Evolutionary conservation across 2,329 filamentous ascomycete genomes (phyloP), one percentile per base, ranked within the genome.

Genomic region (Neonectria faginata): DNA sequence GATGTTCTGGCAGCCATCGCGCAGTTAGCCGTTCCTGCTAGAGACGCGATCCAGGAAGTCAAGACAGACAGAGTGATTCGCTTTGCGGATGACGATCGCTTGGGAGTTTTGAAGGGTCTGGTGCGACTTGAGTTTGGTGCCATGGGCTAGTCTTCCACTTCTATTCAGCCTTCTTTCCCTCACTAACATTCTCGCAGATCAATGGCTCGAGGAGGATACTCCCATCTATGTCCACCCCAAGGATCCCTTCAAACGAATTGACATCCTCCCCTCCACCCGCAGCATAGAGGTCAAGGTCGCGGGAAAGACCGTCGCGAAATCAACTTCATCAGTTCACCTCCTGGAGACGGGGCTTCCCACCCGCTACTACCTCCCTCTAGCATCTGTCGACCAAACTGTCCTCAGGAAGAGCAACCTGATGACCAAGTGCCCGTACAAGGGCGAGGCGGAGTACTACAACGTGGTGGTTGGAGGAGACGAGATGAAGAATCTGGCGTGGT

Each of bases 351-450:
- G 82, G 1, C 76, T 91, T 50, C 84, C 87, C 1, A 79, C 83
- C 2, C 80, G 89, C 1, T 89, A 86, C 71, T 91, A 91, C 70
- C 66, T 90, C 2, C 85, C 88, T 0, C 76, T 84, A 0, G 85
- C 85, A 0, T 76, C 82, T 3, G 80, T 89, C 1, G 81, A 85
- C 42, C 77, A 76, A 42, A 69, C 76, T 3, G 67, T 82, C 7
- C 76, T 91, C 10, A 75, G 76, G 0, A 80, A 80, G 7, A 90
- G 87, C 68, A 73, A 78, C 2, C 86, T 85, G 0, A 76, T 73
- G n/a, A 89, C 87, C 0, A 77, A 80, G 57, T 92, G 89, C 74
- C 89, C 90, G 2, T 92, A 92, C 70, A 92, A 92, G 73, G 89
- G 89, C 1, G 82, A 85, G 58, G 89, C 89, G 0, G 81, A 86